These are phyloP conservation scores for Trichoderma atrobrunneum DNA, from an alignment of 2,329 filamentous ascomycete genomes.

Conservation along the genomic window DNA sequence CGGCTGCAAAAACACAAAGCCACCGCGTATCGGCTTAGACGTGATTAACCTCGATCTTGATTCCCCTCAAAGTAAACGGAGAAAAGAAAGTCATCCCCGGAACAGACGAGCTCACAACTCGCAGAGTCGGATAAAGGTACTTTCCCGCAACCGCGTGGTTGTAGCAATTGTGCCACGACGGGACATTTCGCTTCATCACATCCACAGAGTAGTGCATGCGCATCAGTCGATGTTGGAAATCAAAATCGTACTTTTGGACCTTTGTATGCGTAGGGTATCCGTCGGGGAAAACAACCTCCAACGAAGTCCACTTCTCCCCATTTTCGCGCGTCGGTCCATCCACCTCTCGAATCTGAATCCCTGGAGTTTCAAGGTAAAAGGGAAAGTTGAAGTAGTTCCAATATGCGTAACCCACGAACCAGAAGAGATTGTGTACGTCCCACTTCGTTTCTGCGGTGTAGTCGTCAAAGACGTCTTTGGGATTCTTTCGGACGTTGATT, in stretches of 20 bases:
- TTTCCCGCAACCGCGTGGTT: background rate
- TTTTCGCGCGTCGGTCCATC: background rate
- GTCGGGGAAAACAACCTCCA: background rate
- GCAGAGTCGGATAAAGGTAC: background rate
- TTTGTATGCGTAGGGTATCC: background rate
- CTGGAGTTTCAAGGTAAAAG: background rate
- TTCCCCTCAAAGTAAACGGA: background rate
- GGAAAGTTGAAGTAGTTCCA: slow-evolving; percentile 7
- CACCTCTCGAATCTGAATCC: background rate
- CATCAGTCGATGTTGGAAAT: background rate
- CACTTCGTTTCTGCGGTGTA: background rate
- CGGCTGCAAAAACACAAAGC: too few species aligned
- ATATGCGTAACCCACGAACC: background rate
- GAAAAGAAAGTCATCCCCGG: background rate
- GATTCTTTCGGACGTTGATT: background rate
- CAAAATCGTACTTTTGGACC: slow-evolving; percentile 2
- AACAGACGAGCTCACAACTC: background rate
- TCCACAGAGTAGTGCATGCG: background rate
- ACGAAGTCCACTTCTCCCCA: background rate
- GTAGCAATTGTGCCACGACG: slow-evolving; percentile 2
- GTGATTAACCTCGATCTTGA: background rate
- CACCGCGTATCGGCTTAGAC: background rate
- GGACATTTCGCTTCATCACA: background rate
- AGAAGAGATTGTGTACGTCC: background rate
- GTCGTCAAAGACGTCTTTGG: background rate